A percentile compares a stretch with the other conserved stretches of the same genome.
phyloP scores from a whole-genome alignment of 2,329 filamentous ascomycete genomes.

The Graphilbum sp. region DNA sequence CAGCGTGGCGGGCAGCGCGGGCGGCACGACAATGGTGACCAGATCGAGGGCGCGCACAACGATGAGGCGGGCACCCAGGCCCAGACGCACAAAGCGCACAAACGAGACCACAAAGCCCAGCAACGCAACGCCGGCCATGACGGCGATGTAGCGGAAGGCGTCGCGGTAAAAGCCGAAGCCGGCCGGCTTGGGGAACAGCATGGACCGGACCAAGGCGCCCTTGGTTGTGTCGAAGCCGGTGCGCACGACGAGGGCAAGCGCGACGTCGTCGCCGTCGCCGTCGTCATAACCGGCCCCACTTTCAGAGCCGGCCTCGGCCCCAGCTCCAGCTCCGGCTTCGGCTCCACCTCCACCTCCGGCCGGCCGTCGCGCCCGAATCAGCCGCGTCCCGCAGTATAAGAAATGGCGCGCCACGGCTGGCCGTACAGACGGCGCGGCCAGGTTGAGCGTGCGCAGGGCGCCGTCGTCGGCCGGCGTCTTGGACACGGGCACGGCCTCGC shows the following conservation, averaged over 20 bases:
- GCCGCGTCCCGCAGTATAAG: constrained; percentile 88
- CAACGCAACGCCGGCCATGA: constrained; percentile 77
- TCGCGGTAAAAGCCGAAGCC: constrained; percentile 98
- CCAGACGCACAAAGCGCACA: constrained; percentile 78
- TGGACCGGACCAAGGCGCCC: constrained; percentile 84
- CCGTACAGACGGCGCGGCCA: constrained; percentile 67
- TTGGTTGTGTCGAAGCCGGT: constrained; percentile 98
- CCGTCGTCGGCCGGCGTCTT: constrained; percentile 76
- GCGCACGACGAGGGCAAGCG: constrained; percentile 77
- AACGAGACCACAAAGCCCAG: constrained; percentile 84
- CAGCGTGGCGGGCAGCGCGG: constrained; percentile 81
- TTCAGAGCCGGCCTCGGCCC: too few species aligned
- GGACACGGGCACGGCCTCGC: constrained; percentile 92
- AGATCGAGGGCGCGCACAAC: constrained; percentile 83
- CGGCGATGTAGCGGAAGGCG: constrained; percentile 92
- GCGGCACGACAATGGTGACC: constrained; percentile 94
- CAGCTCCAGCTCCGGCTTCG: too few species aligned
- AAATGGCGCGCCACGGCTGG: constrained; percentile 77
- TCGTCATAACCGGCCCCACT: neutral
- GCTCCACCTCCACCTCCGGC: too few species aligned
- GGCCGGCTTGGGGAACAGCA: constrained; percentile 96
- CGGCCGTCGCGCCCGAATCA: constrained; percentile 75
- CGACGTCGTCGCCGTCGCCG: constrained; percentile 57
- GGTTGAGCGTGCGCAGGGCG: constrained; percentile 56
- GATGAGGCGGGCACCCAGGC: constrained; percentile 76